These are phyloP conservation scores for Noccaea bulbosa DNA, from an alignment of 345 rosid genomes.

Conservation along the genomic window DNA sequence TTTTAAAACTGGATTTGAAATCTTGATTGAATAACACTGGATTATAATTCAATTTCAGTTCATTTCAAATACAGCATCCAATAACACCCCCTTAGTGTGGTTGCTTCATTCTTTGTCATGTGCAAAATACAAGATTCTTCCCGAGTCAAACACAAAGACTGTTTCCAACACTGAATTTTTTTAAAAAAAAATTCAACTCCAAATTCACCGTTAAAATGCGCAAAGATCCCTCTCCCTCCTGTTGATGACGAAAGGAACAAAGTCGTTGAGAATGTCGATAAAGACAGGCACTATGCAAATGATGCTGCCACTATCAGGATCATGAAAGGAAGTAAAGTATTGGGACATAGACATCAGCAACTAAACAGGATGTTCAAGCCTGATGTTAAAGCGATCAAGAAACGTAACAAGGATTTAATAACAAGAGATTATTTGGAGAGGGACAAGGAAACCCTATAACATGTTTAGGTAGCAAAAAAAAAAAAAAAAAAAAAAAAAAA, in stretches of 20 bases:
- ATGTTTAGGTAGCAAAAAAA: slow-evolving; percentile 50
- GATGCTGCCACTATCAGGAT: slow-evolving; percentile 96
- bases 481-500: neutral
- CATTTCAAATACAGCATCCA: too few relatives aligned
- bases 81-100: too few relatives aligned
- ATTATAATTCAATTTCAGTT: too few relatives aligned
- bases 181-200: slow-evolving; percentile 55
- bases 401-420: slow-evolving; percentile 84
- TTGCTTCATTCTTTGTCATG: slow-evolving; percentile 85
- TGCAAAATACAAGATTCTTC: slow-evolving; percentile 75
- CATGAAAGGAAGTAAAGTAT: slow-evolving; percentile 83
- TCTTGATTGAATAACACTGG: too few relatives aligned
- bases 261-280: slow-evolving; percentile 84
- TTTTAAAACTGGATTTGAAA: too few relatives aligned
- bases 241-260: slow-evolving; percentile 82
- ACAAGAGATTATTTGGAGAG: slow-evolving; percentile 87
- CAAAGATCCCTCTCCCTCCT: slow-evolving; percentile 90
- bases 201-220: slow-evolving; percentile 83
- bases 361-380: slow-evolving; percentile 96
- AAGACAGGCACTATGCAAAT: slow-evolving; percentile 80
- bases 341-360: slow-evolving; percentile 82
- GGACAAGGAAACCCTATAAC: slow-evolving; percentile 70
- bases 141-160: slow-evolving; percentile 64
- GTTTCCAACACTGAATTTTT: slow-evolving; percentile 56
- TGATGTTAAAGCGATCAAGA: slow-evolving; percentile 89